phyloP scores from a whole-genome alignment of 1,284 basidiomycete species.

The Heterobasidion occidentale region DNA sequence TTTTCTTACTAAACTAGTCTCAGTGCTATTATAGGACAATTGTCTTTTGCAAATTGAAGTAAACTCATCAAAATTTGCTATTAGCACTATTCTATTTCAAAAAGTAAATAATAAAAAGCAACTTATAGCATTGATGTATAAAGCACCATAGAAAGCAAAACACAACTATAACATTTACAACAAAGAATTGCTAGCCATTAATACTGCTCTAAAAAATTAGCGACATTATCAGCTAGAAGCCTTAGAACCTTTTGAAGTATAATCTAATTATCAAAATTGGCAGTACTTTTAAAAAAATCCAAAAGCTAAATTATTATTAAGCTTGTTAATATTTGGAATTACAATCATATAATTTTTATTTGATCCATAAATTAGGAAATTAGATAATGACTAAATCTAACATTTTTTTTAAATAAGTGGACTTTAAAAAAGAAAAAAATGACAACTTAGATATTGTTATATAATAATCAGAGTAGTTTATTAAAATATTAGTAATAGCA shows the following conservation, averaged over 20 bases:
- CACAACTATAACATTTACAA: slow-evolving; percentile 26
- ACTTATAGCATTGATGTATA: background rate
- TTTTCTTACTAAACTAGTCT: too few relatives aligned
- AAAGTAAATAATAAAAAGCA: background rate
- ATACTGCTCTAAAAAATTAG: slow-evolving; percentile 14
- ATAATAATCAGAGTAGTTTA: background rate
- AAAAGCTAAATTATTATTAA: slow-evolving; percentile 14
- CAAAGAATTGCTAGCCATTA: slow-evolving; percentile 25
- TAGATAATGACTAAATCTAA: background rate
- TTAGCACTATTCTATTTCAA: too few relatives aligned
- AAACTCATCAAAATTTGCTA: too few relatives aligned
- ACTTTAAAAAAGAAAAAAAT: background rate
- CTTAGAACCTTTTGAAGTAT: slow-evolving; percentile 9
- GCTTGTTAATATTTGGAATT: slow-evolving; percentile 1
- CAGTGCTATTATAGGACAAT: too few relatives aligned
- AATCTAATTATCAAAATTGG: slow-evolving; percentile 20
- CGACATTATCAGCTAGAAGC: slow-evolving; percentile 15
- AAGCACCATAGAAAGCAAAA: background rate
- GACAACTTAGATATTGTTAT: background rate
- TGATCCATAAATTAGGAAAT: background rate
- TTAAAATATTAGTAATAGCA: too few relatives aligned
- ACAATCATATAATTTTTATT: background rate
- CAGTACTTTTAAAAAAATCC: slow-evolving; percentile 15
- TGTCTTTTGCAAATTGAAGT: too few relatives aligned
- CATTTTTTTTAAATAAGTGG: background rate